Evolutionary conservation across 2,329 filamentous ascomycete genomes (phyloP), one percentile per base, ranked within the genome.

Genomic region (Lachnellula cervina): DNA sequence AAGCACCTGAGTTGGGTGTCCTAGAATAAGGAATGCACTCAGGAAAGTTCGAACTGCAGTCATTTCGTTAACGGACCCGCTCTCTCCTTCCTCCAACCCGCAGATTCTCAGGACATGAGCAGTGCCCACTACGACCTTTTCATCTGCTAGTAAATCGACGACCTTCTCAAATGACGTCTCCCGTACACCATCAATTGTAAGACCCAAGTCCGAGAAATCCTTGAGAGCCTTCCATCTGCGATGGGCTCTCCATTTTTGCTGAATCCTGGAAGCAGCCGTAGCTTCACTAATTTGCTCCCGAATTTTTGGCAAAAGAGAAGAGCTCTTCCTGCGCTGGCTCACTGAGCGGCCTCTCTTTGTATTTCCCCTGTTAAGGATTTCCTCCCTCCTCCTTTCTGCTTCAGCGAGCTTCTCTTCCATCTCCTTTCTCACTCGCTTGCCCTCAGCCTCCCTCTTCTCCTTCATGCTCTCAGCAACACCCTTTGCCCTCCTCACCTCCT

Each of bases 391-490:
- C 68, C 77, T 81, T 70, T 92, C 87, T 0, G 88, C 89, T 67
- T 92, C 89, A 34, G 88, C 87, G 64, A 90, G 80, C 60, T 87
- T 84, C 73, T 91, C 88, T 69, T 92, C 87, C 79, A 92, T 90
- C 69, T 91, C 87, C 50, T 81, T 73, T 60, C 84, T 83, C 69
- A 89, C 78, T 66, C 84, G 84, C 63, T 79, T 79, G 55, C 88
- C 80, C 61, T 92, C 87, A 55, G 86, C 84, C 67, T 90, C 86
- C 60, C 89, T 43, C 54, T 56, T 59, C 45, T 53, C 57, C 37
- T 54, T 56, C 50, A 56, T 51, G 47, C 47, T 57, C 25, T 49
- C 48, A 5, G 58, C 60, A 37, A 59, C 44, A 32, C 54, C 54
- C 40, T 54, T 58, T 4, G 52, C 54, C 21, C 47, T 60, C 49